A percentile compares a stretch with the other conserved stretches of the same genome.
Evolutionary conservation across 805 yeast species (phyloP).

Genomic region (Novakomyces olei): DNA sequence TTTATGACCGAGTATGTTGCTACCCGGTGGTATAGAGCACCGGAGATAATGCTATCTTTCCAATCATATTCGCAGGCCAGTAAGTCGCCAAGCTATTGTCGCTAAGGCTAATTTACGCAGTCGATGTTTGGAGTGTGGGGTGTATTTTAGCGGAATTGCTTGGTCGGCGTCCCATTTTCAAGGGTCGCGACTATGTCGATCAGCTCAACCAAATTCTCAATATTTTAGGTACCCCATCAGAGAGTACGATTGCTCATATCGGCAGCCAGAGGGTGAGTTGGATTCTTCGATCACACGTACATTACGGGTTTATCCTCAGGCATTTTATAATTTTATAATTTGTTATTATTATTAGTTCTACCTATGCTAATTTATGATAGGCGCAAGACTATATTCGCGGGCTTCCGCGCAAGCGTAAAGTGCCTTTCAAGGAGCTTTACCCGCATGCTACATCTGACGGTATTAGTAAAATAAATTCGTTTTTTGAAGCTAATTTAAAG

Average conservation of each 20-base stretch:
- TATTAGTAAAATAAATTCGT: not conserved
- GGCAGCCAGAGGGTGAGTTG: conserved; percentile 40
- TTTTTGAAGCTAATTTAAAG: conserved; percentile 23
- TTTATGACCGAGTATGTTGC: conserved; percentile 94
- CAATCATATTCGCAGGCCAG: conserved; percentile 93
- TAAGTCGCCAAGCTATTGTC: too few relatives aligned
- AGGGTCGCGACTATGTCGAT: conserved; percentile 90
- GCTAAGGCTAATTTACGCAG: too few relatives aligned
- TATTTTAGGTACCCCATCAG: conserved; percentile 79
- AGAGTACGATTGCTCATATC: conserved; percentile 40
- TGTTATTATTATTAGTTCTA: not conserved
- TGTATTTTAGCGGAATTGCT: conserved; percentile 86
- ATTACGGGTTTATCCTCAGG: too few relatives aligned
- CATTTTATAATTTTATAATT: not conserved
- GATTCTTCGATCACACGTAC: not conserved
- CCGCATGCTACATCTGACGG: conserved; percentile 74
- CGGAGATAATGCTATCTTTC: conserved; percentile 86
- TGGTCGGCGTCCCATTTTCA: conserved; percentile 77
- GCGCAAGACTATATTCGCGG: conserved; percentile 84
- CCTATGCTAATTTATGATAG: conserved; percentile 1
- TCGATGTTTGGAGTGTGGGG: conserved; percentile 95
- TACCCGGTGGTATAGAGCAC: conserved; percentile 97
- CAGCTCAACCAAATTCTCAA: conserved; percentile 74
- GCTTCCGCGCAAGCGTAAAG: conserved; percentile 58
- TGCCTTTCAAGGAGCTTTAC: conserved; percentile 46